Evolutionary conservation across 2,329 filamentous ascomycete genomes (phyloP).

Genomic region (Sporothrix pallida): DNA sequence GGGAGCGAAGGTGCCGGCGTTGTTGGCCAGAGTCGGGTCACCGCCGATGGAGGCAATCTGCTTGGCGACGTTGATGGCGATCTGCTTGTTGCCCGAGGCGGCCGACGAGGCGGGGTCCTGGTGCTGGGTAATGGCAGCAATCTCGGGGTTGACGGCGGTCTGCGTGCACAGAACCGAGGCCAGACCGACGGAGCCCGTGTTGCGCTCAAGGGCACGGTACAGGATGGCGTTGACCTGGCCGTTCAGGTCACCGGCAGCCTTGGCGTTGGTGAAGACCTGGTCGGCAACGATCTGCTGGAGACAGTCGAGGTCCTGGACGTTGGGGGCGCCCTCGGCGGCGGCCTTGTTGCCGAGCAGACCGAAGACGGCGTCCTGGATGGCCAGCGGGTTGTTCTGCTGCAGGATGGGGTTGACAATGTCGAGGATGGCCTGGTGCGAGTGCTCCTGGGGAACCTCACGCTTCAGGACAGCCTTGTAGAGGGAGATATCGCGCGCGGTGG

Average conservation of each 20-base stretch:
- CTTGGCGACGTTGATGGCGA: slow-evolving; percentile 62
- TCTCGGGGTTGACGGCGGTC: slow-evolving; percentile 68
- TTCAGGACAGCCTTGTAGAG: slow-evolving; percentile 40
- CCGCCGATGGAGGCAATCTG: slow-evolving; percentile 67
- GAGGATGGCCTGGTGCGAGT: slow-evolving; percentile 55
- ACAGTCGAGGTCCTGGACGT: slow-evolving; percentile 57
- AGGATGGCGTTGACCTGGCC: slow-evolving; percentile 60
- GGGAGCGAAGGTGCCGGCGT: slow-evolving; percentile 67
- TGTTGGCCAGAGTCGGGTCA: slow-evolving; percentile 65
- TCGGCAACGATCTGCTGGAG: slow-evolving; percentile 64
- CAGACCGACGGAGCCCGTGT: slow-evolving; percentile 62
- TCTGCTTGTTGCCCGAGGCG: slow-evolving; percentile 65
- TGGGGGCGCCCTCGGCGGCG: slow-evolving; percentile 43
- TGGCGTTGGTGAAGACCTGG: slow-evolving; percentile 66
- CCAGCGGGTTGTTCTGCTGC: slow-evolving; percentile 54
- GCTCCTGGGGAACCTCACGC: slow-evolving; percentile 60
- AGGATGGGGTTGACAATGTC: slow-evolving; percentile 47
- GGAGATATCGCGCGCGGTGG: slow-evolving; percentile 43
- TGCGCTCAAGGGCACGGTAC: slow-evolving; percentile 62
- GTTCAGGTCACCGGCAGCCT: slow-evolving; percentile 58
- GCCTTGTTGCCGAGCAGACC: slow-evolving; percentile 55
- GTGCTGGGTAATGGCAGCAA: slow-evolving; percentile 67
- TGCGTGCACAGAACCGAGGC: slow-evolving; percentile 63
- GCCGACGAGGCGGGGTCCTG: slow-evolving; percentile 68
- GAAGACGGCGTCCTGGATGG: slow-evolving; percentile 55